phyloP scores from a whole-genome alignment of 495 filamentous ascomycete genomes.

The Tetracladium setigerum region DNA sequence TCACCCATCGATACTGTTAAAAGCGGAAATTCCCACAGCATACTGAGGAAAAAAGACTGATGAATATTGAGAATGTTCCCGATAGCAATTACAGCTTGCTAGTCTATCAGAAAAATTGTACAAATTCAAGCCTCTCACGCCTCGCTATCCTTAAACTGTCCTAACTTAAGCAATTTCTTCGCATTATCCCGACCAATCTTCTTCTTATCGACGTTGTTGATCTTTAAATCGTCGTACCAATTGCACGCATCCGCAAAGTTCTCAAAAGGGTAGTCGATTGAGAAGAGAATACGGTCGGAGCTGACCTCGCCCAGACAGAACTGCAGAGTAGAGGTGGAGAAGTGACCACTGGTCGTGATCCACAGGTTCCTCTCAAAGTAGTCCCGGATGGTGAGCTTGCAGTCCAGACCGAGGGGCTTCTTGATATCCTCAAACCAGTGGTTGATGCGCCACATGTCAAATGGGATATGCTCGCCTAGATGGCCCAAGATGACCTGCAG shows the following conservation, averaged over 20 bases:
- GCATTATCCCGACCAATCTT: slow-evolving; percentile 45
- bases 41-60: no score
- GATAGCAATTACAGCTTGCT: no score
- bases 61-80: no score
- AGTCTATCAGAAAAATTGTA: no score
- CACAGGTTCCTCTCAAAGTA: slow-evolving; percentile 56
- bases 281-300: slow-evolving; percentile 38
- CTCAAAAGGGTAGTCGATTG: slow-evolving; percentile 46
- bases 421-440: slow-evolving; percentile 50
- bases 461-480: slow-evolving; percentile 56
- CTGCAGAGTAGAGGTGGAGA: slow-evolving; percentile 43
- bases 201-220: no score
- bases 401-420: slow-evolving; percentile 38
- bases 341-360: slow-evolving; percentile 58
- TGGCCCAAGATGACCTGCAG: slow-evolving; percentile 59
- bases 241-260: no score
- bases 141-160: no score
- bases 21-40: no score
- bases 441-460: slow-evolving; percentile 54
- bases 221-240: no score
- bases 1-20: no score
- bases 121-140: no score
- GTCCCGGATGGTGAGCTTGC: slow-evolving; percentile 43
- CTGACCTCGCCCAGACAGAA: slow-evolving; percentile 39
- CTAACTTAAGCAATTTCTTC: slow-evolving; percentile 31